These are phyloP conservation scores for Euphorbia schlechtendalii DNA, from an alignment of 441 rosid genomes.

Conservation along the genomic window DNA sequence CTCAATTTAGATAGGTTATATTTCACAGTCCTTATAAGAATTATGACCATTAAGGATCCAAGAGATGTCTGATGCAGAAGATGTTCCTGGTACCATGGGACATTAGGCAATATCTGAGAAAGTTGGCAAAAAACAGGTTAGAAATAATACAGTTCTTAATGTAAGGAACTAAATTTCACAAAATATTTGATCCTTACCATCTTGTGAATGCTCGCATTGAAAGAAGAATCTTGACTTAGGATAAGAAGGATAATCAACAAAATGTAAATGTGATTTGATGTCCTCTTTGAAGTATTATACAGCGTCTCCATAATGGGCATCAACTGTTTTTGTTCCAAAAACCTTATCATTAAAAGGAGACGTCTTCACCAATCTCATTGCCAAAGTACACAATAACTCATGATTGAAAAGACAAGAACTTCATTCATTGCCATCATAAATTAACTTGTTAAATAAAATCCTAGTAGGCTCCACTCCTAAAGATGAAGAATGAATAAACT, in stretches of 20 bases:
- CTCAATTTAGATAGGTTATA: constrained; percentile 92
- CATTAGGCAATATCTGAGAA: constrained; percentile 70
- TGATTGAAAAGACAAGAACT: neutral
- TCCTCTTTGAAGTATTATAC: constrained; percentile 79
- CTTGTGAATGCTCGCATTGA: constrained; percentile 91
- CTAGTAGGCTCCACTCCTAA: neutral
- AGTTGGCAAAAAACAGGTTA: constrained; percentile 3
- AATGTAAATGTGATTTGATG: constrained; percentile 96
- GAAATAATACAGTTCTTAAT: constrained; percentile 17
- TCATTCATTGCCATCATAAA: neutral
- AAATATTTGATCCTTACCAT: constrained; percentile 42
- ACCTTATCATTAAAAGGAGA: constrained; percentile 15
- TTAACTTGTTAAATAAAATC: constrained; percentile 2
- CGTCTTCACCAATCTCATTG: constrained; percentile 4
- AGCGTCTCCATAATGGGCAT: constrained; percentile 92
- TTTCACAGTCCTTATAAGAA: constrained; percentile 94
- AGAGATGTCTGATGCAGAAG: constrained; percentile 95
- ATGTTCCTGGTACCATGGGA: constrained; percentile 97
- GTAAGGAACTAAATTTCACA: constrained; percentile 1
- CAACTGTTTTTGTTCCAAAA: constrained; percentile 44
- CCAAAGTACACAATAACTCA: constrained; percentile 16
- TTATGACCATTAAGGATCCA: constrained; percentile 89
- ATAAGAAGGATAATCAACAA: constrained; percentile 94
- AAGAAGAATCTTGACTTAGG: constrained; percentile 96
- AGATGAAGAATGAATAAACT: neutral